Conservation (phyloP, 331 rosid genomes). For the Saraca asoca region DNA sequence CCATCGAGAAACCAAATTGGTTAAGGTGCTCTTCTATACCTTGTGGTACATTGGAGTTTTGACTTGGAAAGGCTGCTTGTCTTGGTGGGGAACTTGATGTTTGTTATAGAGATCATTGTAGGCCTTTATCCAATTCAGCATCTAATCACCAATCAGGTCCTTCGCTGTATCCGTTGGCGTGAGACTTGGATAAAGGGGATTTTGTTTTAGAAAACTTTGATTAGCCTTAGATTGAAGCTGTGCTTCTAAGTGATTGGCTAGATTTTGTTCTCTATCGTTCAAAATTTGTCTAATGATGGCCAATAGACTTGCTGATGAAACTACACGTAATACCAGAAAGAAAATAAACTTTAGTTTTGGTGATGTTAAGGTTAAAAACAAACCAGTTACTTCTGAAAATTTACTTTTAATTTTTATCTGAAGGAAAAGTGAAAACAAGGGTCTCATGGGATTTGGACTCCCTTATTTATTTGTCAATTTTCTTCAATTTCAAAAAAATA, state of each 20-base stretch:
- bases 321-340: too few species aligned
- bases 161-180: conserved; percentile 9
- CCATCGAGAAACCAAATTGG: conserved; percentile 29
- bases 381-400: too few species aligned
- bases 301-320: too few species aligned
- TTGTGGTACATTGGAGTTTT: conserved; percentile 21
- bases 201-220: conserved; percentile 9
- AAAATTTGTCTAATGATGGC: too few species aligned
- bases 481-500: too few species aligned
- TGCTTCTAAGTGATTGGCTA: conserved; percentile 15
- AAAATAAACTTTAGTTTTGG: too few species aligned
- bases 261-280: not conserved
- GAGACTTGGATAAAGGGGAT: conserved; percentile 26
- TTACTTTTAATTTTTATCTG: too few species aligned
- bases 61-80: conserved; percentile 9
- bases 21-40: conserved; percentile 10
- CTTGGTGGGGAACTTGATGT: conserved; percentile 26
- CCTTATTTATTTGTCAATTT: too few species aligned
- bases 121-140: conserved; percentile 8
- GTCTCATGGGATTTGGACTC: too few species aligned
- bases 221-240: conserved; percentile 14
- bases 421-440: too few species aligned
- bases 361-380: too few species aligned
- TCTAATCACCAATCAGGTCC: conserved; percentile 2
- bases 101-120: conserved; percentile 22